Evolutionary conservation across 2,329 filamentous ascomycete species (phyloP).

Genomic region (Mollisia scopiformis): DNA sequence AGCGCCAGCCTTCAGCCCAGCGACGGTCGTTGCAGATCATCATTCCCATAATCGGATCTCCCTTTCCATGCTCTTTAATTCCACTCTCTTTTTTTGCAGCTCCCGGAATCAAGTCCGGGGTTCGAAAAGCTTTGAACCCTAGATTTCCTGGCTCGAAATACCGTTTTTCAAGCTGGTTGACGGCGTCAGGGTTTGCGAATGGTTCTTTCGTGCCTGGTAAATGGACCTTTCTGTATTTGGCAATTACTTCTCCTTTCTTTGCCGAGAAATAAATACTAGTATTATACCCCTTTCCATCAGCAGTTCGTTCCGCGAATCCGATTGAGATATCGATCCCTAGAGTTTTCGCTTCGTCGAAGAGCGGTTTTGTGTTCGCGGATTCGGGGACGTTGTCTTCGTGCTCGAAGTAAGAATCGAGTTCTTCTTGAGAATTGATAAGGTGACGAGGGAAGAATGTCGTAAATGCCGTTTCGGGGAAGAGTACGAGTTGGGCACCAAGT

Average conservation of each 20-base stretch:
- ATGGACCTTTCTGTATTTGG: slow-evolving; percentile 59
- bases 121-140: slow-evolving; percentile 56
- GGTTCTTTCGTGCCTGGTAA: slow-evolving; percentile 56
- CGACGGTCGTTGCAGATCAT: slow-evolving; percentile 59
- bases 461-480: slow-evolving; percentile 57
- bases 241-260: slow-evolving; percentile 43
- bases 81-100: slow-evolving; percentile 39
- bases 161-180: slow-evolving; percentile 58
- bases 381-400: slow-evolving; percentile 45
- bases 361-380: slow-evolving; percentile 47
- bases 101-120: slow-evolving; percentile 46
- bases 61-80: slow-evolving; percentile 34
- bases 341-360: slow-evolving; percentile 51
- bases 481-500: slow-evolving; percentile 50
- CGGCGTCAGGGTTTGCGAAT: slow-evolving; percentile 48
- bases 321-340: slow-evolving; percentile 53
- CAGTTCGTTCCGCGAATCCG: slow-evolving; percentile 54
- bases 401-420: slow-evolving; percentile 55
- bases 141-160: slow-evolving; percentile 57
- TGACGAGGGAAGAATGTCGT: slow-evolving; percentile 60
- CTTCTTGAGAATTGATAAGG: slow-evolving; percentile 46
- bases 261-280: slow-evolving; percentile 54
- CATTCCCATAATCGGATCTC: slow-evolving; percentile 56
- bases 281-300: slow-evolving; percentile 51
- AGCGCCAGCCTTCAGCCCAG: slow-evolving; percentile 56